Percentiles rank a stretch among this genome's conserved stretches.
phyloP scores from a whole-genome alignment of 1,284 basidiomycete genomes.

The Austroboletus novae-zelandiae region DNA sequence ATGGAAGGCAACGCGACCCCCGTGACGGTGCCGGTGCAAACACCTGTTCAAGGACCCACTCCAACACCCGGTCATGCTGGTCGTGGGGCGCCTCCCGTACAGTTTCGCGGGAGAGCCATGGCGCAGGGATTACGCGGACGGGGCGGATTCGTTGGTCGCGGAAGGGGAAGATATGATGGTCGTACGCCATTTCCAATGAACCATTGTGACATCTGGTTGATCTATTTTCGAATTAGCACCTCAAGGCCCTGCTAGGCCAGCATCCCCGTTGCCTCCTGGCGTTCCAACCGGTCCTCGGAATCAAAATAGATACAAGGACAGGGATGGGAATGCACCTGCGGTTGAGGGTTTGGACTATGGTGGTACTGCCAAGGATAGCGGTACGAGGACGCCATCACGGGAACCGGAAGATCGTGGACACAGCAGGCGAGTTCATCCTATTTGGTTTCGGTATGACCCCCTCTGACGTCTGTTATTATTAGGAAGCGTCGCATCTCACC shows the following conservation, averaged over 20 bases:
- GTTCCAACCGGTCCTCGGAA: slow-evolving; percentile 84
- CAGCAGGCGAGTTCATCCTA: slow-evolving; percentile 36
- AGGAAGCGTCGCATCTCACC: slow-evolving; percentile 64
- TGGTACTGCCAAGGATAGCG: slow-evolving; percentile 46
- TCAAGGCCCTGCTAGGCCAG: slow-evolving; percentile 62
- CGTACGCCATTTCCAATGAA: slow-evolving; percentile 33
- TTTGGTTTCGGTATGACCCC: not conserved
- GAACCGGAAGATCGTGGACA: slow-evolving; percentile 58
- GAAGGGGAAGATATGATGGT: slow-evolving; percentile 44
- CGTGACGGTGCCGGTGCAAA: slow-evolving; percentile 31
- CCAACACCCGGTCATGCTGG: slow-evolving; percentile 38
- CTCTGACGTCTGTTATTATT: slow-evolving; percentile 10
- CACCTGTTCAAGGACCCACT: slow-evolving; percentile 31
- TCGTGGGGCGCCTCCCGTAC: slow-evolving; percentile 45
- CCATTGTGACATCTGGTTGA: slow-evolving; percentile 3
- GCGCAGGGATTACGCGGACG: slow-evolving; percentile 39
- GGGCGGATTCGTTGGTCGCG: slow-evolving; percentile 47
- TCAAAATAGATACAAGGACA: slow-evolving; percentile 84
- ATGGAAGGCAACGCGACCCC: slow-evolving; percentile 47
- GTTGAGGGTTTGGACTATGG: slow-evolving; percentile 85
- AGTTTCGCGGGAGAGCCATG: slow-evolving; percentile 57
- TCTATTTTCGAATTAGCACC: slow-evolving; percentile 33
- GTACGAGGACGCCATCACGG: slow-evolving; percentile 49
- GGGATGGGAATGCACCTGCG: slow-evolving; percentile 74
- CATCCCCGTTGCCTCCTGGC: slow-evolving; percentile 76